Percentiles rank a stretch among this genome's conserved stretches.
Evolutionary conservation across 768 basidiomycete species (phyloP).

Genomic region (Pulveroboletus sp.): DNA sequence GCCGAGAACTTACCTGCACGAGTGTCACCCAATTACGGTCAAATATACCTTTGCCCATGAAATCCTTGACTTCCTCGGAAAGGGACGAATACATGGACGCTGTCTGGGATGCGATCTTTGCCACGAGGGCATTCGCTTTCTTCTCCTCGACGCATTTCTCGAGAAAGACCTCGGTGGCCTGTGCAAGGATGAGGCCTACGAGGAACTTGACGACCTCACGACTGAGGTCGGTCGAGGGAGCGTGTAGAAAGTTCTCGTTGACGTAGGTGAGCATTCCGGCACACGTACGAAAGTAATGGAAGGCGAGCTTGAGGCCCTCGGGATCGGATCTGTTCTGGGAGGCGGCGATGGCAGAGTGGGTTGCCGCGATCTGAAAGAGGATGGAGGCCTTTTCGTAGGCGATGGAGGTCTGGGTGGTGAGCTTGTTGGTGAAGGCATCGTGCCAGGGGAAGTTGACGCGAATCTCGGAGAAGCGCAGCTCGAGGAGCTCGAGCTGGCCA

Average conservation of each 20-base stretch:
- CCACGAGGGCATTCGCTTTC: conserved; percentile 71
- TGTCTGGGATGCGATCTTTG: conserved; percentile 82
- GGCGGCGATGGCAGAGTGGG: conserved; percentile 87
- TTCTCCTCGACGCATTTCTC: conserved; percentile 95
- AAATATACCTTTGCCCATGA: conserved; percentile 93
- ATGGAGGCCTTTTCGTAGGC: conserved; percentile 98
- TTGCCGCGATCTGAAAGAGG: conserved; percentile 92
- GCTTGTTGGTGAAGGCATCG: conserved; percentile 94
- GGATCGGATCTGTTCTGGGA: conserved; percentile 83
- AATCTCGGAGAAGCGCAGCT: conserved; percentile 94
- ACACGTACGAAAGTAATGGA: conserved; percentile 83
- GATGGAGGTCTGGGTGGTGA: conserved; percentile 91
- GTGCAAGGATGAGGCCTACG: conserved; percentile 81
- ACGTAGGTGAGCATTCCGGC: conserved; percentile 98
- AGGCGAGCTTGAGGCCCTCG: conserved; percentile 89
- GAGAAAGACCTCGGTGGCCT: conserved; percentile 94
- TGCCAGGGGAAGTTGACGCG: conserved; percentile 95
- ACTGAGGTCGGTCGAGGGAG: conserved; percentile 91
- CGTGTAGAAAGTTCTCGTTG: conserved; percentile 99
- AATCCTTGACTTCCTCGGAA: conserved; percentile 93
- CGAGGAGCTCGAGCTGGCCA: conserved; percentile 95
- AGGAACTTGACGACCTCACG: conserved; percentile 94
- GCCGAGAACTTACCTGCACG: conserved; percentile 54
- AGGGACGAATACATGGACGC: conserved; percentile 77
- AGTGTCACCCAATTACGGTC: conserved; percentile 92